phyloP scores from a whole-genome alignment of 345 rosid genomes.

The Linum lewisii region DNA sequence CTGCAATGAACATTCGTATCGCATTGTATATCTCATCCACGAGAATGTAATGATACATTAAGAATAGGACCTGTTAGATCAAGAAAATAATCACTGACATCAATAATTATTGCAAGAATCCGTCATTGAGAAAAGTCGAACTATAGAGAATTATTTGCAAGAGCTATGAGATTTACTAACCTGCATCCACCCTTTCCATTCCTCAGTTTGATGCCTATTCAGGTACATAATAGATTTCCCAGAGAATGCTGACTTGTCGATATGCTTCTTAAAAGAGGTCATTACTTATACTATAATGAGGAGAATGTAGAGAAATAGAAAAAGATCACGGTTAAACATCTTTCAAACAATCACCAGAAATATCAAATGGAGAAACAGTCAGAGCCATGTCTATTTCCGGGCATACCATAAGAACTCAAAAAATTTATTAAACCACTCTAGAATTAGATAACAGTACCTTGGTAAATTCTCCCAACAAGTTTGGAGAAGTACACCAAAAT shows the following conservation, averaged over 20 bases:
- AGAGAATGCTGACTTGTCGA: conserved; percentile 61
- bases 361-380: conserved; percentile 6
- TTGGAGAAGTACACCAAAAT: too few relatives aligned
- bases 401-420: neutral
- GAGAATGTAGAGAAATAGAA: conserved; percentile 73
- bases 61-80: conserved; percentile 69
- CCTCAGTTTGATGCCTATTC: too few relatives aligned
- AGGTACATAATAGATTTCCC: too few relatives aligned
- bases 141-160: neutral
- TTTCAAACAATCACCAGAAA: conserved; percentile 33
- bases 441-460: conserved; percentile 42
- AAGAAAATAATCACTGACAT: neutral
- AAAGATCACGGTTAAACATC: conserved; percentile 90
- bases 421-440: neutral
- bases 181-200: too few relatives aligned
- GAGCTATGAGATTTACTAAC: conserved; percentile 33
- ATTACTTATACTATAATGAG: conserved; percentile 77
- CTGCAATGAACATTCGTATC: conserved; percentile 78
- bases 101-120: too few relatives aligned
- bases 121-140: neutral
- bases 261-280: conserved; percentile 81
- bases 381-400: neutral
- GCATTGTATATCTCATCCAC: conserved; percentile 90
- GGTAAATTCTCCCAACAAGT: conserved; percentile 54
- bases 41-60: conserved; percentile 96